Evolutionary conservation across 257 asterid species (phyloP).

Genomic region (Nicotiana tabacum): DNA sequence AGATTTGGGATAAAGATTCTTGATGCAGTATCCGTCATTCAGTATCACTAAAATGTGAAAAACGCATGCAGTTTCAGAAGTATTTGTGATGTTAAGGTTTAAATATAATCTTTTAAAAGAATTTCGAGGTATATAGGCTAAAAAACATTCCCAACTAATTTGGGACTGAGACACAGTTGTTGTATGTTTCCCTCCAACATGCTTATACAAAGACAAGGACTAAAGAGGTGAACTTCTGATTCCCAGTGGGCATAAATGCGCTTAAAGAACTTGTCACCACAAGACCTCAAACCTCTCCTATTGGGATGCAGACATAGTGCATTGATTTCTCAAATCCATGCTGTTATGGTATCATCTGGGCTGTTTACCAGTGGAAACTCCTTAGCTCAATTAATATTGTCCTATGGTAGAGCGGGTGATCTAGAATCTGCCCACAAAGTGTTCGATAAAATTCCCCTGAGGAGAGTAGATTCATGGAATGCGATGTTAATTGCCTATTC

Average conservation of each 20-base stretch:
- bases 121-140: too few relatives aligned
- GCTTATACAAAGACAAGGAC: not conserved
- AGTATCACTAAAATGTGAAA: too few relatives aligned
- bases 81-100: too few relatives aligned
- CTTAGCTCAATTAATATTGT: conserved; percentile 37
- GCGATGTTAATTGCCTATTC: conserved; percentile 57
- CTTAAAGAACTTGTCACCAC: conserved; percentile 30
- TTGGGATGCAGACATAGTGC: conserved; percentile 29
- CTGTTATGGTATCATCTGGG: conserved; percentile 50
- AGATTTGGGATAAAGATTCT: too few relatives aligned
- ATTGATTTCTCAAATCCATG: conserved; percentile 50
- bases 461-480: conserved; percentile 58
- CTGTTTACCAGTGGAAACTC: conserved; percentile 23
- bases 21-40: too few relatives aligned
- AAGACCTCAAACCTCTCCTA: conserved; percentile 34
- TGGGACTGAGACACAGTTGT: too few relatives aligned
- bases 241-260: conserved; percentile 25
- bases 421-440: conserved; percentile 37
- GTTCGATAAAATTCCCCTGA: conserved; percentile 55
- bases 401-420: conserved; percentile 40
- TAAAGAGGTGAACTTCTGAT: not conserved
- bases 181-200: not conserved
- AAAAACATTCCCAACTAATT: too few relatives aligned
- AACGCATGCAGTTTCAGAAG: too few relatives aligned
- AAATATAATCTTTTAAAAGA: too few relatives aligned